Conservation (phyloP, 352 stramenopile genomes). For the Phytophthora uliginosa region DNA sequence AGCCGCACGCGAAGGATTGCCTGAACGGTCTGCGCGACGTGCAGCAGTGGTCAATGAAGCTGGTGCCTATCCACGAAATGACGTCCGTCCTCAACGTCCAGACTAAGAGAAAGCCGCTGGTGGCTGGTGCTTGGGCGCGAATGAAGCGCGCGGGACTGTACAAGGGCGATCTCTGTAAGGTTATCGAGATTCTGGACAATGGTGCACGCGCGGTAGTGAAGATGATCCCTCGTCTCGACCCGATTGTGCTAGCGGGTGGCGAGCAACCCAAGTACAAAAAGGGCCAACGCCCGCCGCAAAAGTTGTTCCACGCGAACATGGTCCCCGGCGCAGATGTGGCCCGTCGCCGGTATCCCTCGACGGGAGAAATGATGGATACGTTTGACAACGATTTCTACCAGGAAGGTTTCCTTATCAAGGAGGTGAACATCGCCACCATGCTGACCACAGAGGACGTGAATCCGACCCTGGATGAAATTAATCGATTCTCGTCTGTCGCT, state of each 20-base stretch:
- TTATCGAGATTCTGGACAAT: slow-evolving; percentile 90
- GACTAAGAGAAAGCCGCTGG: slow-evolving; percentile 85
- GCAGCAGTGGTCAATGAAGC: slow-evolving; percentile 91
- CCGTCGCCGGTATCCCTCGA: slow-evolving; percentile 76
- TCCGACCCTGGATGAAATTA: slow-evolving; percentile 89
- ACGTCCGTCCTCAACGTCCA: slow-evolving; percentile 90
- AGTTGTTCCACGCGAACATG: slow-evolving; percentile 83
- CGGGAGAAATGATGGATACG: slow-evolving; percentile 89
- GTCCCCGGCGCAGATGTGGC: slow-evolving; percentile 70
- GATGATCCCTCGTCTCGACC: slow-evolving; percentile 87
- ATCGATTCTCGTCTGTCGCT: slow-evolving; percentile 81
- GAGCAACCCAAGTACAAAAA: slow-evolving; percentile 92
- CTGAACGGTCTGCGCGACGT: slow-evolving; percentile 88
- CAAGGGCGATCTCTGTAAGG: slow-evolving; percentile 91
- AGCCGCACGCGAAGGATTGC: slow-evolving; percentile 88
- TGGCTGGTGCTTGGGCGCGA: slow-evolving; percentile 81
- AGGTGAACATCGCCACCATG: slow-evolving; percentile 91
- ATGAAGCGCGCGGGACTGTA: slow-evolving; percentile 90
- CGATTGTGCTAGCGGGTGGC: slow-evolving; percentile 75
- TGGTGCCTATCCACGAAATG: slow-evolving; percentile 92
- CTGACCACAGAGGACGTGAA: slow-evolving; percentile 88
- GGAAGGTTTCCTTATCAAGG: slow-evolving; percentile 90
- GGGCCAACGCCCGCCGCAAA: slow-evolving; percentile 87
- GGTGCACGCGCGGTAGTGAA: slow-evolving; percentile 86
- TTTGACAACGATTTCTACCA: slow-evolving; percentile 93